Evolutionary conservation across 2,329 filamentous ascomycete species (phyloP), one percentile per base, ranked within the genome.

Genomic region (Penicillium sp.): DNA sequence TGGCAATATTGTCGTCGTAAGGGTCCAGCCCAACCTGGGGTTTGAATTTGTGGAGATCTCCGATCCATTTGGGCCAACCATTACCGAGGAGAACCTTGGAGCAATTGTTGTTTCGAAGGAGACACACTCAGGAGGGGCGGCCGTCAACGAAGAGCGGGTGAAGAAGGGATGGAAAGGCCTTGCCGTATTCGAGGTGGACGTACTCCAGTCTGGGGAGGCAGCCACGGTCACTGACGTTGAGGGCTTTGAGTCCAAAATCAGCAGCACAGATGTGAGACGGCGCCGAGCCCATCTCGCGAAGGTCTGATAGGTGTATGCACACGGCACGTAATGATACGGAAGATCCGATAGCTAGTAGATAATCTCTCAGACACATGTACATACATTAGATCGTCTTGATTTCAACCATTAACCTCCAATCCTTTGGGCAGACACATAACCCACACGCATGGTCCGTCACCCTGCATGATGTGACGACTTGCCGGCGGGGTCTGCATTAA

Each of bases 11-110:
- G 71, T 76, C 34, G 61, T 71, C 37, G 62, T 70, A 61, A 67
- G 72, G 6, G 85, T 92, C 59, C 81, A 85, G 2, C 78, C 81
- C 52, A 83, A 82, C 35, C 77, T 97, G 54, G 76, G 80, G 3
- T 82, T 97, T 48, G 88, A 89, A 64, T 92, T 90, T 69, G 89
- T 93, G 44, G 85, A 92, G 69, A 92, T 99, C 53, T 87, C 88
- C 65, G 92, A 99, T 71, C 83, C 89, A 0, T 97, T 89, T 73
- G 94, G 94, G 0, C 94, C 94, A 4, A 97, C 94, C 0, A 89
- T 96, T 59, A 90, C 90, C 0, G 87, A 93, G 55, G 83, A 90
- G 71, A 78, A 82, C 31, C 88, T 97, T 60, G 86, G 89, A 43
- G 90, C 88, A 1, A 80, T 99, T 53, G 88, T 96, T 3, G 86